Conservation (phyloP, 345 rosid species). For the Eucalyptus grandis region DNA sequence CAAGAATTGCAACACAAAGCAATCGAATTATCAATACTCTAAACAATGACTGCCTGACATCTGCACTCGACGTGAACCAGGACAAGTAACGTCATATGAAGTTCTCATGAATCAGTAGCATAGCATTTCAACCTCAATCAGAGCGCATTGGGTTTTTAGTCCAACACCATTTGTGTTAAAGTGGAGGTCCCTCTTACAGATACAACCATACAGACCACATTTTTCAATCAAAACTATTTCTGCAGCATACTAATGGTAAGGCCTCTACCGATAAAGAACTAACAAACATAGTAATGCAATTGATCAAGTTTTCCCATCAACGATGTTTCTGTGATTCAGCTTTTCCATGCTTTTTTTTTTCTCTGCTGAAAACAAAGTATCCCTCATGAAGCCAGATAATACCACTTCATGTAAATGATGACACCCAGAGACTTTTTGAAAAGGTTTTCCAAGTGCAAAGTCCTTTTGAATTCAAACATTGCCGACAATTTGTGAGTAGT, state of each 20-base stretch:
- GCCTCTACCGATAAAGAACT: not conserved
- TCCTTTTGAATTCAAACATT: not conserved
- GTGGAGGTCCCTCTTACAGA: not conserved
- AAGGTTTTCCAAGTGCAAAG: not conserved
- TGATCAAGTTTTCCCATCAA: not conserved
- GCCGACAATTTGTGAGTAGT: not conserved
- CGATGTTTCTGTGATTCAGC: not conserved
- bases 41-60: not conserved
- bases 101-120: not conserved
- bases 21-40: not conserved
- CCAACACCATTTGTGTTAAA: not conserved
- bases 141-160: not conserved
- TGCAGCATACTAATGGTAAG: not conserved
- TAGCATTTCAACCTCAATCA: not conserved
- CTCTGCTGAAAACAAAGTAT: not conserved
- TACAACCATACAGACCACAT: not conserved
- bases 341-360: not conserved
- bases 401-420: not conserved
- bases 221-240: not conserved
- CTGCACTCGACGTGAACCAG: not conserved
- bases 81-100: not conserved
- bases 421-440: not conserved
- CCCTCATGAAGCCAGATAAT: not conserved
- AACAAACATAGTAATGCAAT: not conserved
- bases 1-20: not conserved